A percentile compares a stretch with the other conserved stretches of the same genome.
These are phyloP conservation scores for Penicillium nucicola DNA, from an alignment of 495 filamentous ascomycete genomes.

Conservation along the genomic window DNA sequence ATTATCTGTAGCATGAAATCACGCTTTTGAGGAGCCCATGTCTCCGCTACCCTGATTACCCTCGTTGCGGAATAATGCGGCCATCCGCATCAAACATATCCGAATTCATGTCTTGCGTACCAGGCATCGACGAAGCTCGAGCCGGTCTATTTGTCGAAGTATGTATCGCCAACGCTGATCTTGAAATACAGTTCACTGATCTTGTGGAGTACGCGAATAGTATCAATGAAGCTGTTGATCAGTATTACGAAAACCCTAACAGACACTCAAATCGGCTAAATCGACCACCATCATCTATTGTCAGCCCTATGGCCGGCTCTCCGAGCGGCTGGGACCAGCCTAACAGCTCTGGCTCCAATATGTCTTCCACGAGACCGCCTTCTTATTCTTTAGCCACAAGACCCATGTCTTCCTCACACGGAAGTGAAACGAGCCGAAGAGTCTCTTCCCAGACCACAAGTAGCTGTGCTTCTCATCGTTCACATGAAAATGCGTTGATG, in stretches of 20 bases:
- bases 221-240: constrained; percentile 8
- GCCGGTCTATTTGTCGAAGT: neutral
- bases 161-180: neutral
- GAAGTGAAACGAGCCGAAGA: neutral
- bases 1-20: too few species aligned
- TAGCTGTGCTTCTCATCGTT: neutral
- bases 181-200: neutral
- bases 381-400: neutral
- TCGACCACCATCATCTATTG: neutral
- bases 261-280: neutral
- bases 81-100: neutral
- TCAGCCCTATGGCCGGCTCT: neutral
- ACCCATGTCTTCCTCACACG: neutral
- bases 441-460: neutral
- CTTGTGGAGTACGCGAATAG: neutral
- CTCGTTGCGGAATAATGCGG: neutral
- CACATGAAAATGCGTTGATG: constrained; percentile 33
- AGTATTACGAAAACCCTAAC: constrained; percentile 6
- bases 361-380: neutral
- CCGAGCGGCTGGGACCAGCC: neutral
- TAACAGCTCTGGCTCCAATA: too few species aligned
- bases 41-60: too few species aligned
- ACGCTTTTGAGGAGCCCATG: too few species aligned
- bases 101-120: neutral
- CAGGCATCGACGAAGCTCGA: neutral